Percentiles rank a stretch among this genome's conserved stretches.
phyloP scores from a whole-genome alignment of 371 early-diverging fungal species.

The Parasitella parasitica region DNA sequence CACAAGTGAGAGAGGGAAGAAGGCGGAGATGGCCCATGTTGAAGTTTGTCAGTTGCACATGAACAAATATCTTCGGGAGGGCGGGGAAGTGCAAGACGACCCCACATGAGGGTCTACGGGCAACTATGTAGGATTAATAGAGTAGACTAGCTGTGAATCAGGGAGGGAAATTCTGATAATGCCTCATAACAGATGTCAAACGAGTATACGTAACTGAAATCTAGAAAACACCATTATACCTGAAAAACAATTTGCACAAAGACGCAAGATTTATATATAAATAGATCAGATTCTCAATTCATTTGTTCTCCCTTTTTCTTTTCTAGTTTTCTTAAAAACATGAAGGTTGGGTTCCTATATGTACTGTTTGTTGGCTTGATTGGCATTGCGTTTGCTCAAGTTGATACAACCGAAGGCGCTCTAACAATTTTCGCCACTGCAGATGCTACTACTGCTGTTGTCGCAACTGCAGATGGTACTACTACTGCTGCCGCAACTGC shows the following conservation, averaged over 20 bases:
- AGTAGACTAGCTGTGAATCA: too few relatives aligned
- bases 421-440: neutral
- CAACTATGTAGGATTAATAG: too few relatives aligned
- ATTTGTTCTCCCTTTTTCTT: neutral
- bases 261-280: neutral
- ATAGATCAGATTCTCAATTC: neutral
- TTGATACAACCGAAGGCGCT: neutral
- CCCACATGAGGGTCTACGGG: too few relatives aligned
- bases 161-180: too few relatives aligned
- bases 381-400: constrained; percentile 8
- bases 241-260: neutral
- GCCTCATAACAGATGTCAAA: too few relatives aligned
- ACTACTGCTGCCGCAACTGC: neutral
- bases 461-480: constrained; percentile 1
- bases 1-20: neutral
- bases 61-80: neutral
- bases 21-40: neutral
- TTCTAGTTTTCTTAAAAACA: neutral
- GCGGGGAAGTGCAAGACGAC: neutral
- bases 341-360: neutral
- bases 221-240: neutral
- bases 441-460: neutral
- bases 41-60: constrained; percentile 1
- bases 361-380: neutral
- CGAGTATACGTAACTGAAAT: too few relatives aligned